Conservation (phyloP, 1,284 basidiomycete species). For the Caloboletus inedulis region DNA sequence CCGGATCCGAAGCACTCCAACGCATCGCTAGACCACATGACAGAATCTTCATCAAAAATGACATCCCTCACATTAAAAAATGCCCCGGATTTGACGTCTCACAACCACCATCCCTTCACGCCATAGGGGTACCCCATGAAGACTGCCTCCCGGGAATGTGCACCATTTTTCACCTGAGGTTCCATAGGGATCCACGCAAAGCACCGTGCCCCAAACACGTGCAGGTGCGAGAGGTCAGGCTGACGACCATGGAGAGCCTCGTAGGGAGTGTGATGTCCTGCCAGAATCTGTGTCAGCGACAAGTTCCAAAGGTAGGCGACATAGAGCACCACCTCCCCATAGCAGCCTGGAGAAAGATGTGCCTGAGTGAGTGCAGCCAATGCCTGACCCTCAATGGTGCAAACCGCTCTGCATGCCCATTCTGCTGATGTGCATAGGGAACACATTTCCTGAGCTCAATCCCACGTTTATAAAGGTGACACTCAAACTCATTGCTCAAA, state of each 20-base stretch:
- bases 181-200: background rate
- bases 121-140: background rate
- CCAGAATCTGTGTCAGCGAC: background rate
- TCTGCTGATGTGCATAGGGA: too few species aligned
- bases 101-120: background rate
- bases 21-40: too few species aligned
- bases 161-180: background rate
- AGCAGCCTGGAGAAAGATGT: too few species aligned
- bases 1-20: too few species aligned
- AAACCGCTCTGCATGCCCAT: too few species aligned
- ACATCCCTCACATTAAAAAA: background rate
- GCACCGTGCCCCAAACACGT: background rate
- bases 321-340: background rate
- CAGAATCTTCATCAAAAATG: background rate
- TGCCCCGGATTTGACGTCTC: background rate
- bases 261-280: background rate
- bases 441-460: too few species aligned
- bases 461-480: too few species aligned
- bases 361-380: too few species aligned
- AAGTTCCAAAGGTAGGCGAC: background rate
- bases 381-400: too few species aligned
- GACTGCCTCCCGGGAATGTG: background rate
- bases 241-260: background rate
- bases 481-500: too few species aligned
- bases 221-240: background rate